Evolutionary conservation across 257 asterid species (phyloP).

Genomic region (Nicotiana noctiflora): DNA sequence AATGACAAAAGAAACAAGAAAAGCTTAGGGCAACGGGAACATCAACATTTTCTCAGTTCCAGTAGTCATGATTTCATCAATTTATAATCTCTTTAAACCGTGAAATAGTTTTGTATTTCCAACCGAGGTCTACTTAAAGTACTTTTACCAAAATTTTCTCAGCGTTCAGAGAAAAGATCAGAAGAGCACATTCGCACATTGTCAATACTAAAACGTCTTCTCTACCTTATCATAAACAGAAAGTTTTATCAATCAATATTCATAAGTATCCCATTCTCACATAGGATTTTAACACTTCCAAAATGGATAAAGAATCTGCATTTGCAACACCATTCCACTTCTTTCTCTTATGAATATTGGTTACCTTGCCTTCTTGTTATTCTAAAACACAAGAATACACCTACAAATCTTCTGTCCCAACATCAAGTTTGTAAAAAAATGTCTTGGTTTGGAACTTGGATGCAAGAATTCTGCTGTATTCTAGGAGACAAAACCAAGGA

Average conservation of each 20-base stretch:
- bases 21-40: background rate
- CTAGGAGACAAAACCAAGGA: background rate
- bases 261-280: background rate
- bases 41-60: conserved; percentile 6
- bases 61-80: background rate
- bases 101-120: background rate
- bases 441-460: background rate
- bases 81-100: background rate
- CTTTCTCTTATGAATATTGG: background rate
- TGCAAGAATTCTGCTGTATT: background rate
- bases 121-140: background rate
- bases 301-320: background rate
- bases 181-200: background rate
- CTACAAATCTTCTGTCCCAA: background rate
- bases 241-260: background rate
- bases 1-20: background rate
- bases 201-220: background rate
- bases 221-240: background rate
- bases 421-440: background rate
- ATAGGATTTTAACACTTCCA: background rate
- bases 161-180: background rate
- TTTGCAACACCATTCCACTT: background rate
- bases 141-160: background rate
- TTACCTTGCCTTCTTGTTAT: background rate
- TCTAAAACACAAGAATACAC: background rate